phyloP scores from a whole-genome alignment of 805 yeast species.

The Ogataea saltuana region DNA sequence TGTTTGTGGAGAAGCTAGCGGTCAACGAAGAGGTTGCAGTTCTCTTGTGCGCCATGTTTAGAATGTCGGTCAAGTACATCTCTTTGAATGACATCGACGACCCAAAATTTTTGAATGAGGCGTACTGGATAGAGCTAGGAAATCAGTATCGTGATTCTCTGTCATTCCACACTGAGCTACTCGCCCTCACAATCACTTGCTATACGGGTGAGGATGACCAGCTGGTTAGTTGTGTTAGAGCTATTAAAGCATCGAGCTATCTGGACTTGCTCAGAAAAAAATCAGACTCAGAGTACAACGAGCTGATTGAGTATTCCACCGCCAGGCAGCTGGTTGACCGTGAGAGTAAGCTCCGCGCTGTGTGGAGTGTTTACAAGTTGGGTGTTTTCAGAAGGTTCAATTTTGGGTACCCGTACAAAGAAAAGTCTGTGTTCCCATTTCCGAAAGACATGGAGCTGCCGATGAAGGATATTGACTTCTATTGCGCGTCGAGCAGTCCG shows the following conservation, averaged over 20 bases:
- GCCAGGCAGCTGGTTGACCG: constrained; percentile 37
- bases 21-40: constrained; percentile 33
- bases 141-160: constrained; percentile 36
- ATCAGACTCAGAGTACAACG: constrained; percentile 27
- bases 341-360: constrained; percentile 35
- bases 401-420: constrained; percentile 39
- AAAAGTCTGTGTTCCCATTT: constrained; percentile 25
- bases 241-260: constrained; percentile 15
- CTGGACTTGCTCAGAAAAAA: constrained; percentile 14
- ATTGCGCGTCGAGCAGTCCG: constrained; percentile 13
- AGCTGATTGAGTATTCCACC: constrained; percentile 30
- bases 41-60: constrained; percentile 37
- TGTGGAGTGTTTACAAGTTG: constrained; percentile 43
- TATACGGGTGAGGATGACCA: constrained; percentile 29
- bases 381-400: constrained; percentile 37
- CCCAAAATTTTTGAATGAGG: constrained; percentile 32
- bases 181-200: constrained; percentile 32
- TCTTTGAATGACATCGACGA: constrained; percentile 30
- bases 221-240: constrained; percentile 17
- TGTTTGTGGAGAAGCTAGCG: constrained; percentile 34
- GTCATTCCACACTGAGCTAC: constrained; percentile 30
- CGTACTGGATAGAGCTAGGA: constrained; percentile 40
- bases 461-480: constrained; percentile 30
- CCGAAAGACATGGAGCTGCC: constrained; percentile 40
- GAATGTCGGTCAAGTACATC: constrained; percentile 36